Base-by-base conservation (phyloP, 2,329 filamentous ascomycete genomes). In the Ophiostoma quercus region DNA sequence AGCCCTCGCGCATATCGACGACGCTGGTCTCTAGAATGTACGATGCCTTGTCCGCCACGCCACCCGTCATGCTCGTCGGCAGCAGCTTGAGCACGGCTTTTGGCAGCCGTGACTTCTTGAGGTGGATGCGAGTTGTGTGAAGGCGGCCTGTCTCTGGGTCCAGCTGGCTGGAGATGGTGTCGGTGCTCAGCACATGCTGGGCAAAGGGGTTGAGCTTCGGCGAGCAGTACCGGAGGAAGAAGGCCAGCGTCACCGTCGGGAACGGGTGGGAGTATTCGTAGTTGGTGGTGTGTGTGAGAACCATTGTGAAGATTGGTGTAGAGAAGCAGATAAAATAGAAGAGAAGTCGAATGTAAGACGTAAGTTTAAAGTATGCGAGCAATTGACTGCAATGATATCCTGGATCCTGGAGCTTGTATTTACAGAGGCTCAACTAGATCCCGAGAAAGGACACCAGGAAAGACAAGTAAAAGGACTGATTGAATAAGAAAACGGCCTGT, bases 181-280 rank as follows among this genome's bases (percentile, higher is more conserved):
- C 92, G 79, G 91, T 93, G 77, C 90, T 92, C 75, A 93, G 83
- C 68, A 95, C 92, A 81, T 95, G 92, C 73, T 86, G 88, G 74
- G 89, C 89, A 81, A 94, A 94, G 7, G 92, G 92, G 77, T 94
- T 95, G 74, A 86, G 81, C 74, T 86, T 82, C 39, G 85, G 84
- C 5, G 85, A 87, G 71, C 91, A 92, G 80, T 95, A 95, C 74
- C 92, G 91, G 67, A 95, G 89, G 81, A 94, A 95, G 84, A 92
- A 95, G 81, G 92, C 92, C 79, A 95, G 89, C 67, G 91, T 92
- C 72, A 95, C 92, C 78, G 91, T 91, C 72, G 91, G 88, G 82
- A 94, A 94, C 67, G 90, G 89, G 80, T 94, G 92, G 74, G 88
- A 85, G 84, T 94, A 93, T 76, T 85, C 87, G 78, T 91, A 90